phyloP scores from a whole-genome alignment of 768 basidiomycete species.

The Neoboletus subvelutipes region DNA sequence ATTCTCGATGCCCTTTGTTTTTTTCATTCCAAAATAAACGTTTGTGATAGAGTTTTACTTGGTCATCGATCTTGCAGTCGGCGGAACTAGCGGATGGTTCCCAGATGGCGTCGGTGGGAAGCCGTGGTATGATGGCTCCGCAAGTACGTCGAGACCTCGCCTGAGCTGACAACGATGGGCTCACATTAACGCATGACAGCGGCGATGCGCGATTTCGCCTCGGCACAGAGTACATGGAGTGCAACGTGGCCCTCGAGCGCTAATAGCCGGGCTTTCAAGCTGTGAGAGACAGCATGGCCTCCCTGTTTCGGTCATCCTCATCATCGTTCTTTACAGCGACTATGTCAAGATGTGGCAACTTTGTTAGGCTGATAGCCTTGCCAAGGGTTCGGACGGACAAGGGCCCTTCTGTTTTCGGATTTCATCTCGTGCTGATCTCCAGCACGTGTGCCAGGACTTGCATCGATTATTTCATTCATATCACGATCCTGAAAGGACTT shows the following conservation, averaged over 20 bases:
- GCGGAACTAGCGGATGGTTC: conserved; percentile 67
- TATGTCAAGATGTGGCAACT: conserved; percentile 37
- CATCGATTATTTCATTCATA: neutral
- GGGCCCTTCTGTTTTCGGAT: neutral
- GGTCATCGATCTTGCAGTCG: conserved; percentile 76
- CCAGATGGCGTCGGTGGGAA: conserved; percentile 51
- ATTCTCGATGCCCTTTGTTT: neutral
- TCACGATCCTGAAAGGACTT: neutral
- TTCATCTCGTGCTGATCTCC: neutral
- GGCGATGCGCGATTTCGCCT: conserved; percentile 74
- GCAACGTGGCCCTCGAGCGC: conserved; percentile 69
- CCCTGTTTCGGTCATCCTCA: neutral
- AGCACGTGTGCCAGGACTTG: neutral
- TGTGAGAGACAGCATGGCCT: conserved; percentile 39
- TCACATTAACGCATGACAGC: conserved; percentile 21
- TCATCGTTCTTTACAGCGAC: conserved; percentile 14
- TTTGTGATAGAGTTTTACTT: conserved; percentile 70
- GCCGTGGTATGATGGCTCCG: conserved; percentile 61
- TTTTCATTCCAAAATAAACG: conserved; percentile 8
- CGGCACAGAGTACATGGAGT: conserved; percentile 63
- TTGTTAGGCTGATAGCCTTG: conserved; percentile 11
- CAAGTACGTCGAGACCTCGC: conserved; percentile 37
- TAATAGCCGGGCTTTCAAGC: conserved; percentile 63
- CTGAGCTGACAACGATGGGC: conserved; percentile 16
- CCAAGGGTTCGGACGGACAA: neutral